Percentiles rank a stretch among this genome's conserved stretches.
phyloP scores from a whole-genome alignment of 345 rosid species.

The Draba incana region DNA sequence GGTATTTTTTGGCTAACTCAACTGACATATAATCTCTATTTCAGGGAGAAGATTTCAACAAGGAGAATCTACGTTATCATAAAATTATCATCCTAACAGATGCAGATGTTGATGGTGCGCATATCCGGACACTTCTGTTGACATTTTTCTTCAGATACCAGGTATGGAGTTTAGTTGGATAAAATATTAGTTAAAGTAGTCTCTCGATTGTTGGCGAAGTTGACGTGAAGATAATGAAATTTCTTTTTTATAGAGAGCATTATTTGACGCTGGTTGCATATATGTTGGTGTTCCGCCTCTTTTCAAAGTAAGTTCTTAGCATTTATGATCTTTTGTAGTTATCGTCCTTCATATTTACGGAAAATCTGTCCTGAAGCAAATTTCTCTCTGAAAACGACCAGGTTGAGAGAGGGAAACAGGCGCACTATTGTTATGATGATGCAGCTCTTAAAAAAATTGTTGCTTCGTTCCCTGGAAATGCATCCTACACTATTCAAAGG shows the following conservation, averaged over 20 bases:
- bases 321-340: slow-evolving; percentile 21
- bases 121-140: slow-evolving; percentile 86
- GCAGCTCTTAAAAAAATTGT: slow-evolving; percentile 63
- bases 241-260: slow-evolving; percentile 62
- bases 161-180: slow-evolving; percentile 40
- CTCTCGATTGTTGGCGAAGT: neutral
- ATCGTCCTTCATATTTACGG: slow-evolving; percentile 14
- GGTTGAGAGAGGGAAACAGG: slow-evolving; percentile 95
- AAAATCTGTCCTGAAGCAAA: slow-evolving; percentile 4
- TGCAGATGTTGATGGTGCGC: slow-evolving; percentile 99
- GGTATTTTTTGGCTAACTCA: slow-evolving; percentile 21
- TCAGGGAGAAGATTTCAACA: slow-evolving; percentile 93
- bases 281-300: slow-evolving; percentile 98
- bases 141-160: slow-evolving; percentile 98
- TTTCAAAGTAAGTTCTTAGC: slow-evolving; percentile 63
- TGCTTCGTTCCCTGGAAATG: slow-evolving; percentile 71
- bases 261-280: slow-evolving; percentile 90
- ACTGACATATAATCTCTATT: slow-evolving; percentile 27
- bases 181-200: neutral
- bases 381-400: slow-evolving; percentile 41
- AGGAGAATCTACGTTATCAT: slow-evolving; percentile 85
- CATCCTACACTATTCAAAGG: slow-evolving; percentile 89
- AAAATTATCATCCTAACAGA: slow-evolving; percentile 96
- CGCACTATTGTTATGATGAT: slow-evolving; percentile 76
- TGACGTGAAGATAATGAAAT: neutral